Evolutionary conservation across 805 yeast species (phyloP).

Genomic region (Candida boidinii): DNA sequence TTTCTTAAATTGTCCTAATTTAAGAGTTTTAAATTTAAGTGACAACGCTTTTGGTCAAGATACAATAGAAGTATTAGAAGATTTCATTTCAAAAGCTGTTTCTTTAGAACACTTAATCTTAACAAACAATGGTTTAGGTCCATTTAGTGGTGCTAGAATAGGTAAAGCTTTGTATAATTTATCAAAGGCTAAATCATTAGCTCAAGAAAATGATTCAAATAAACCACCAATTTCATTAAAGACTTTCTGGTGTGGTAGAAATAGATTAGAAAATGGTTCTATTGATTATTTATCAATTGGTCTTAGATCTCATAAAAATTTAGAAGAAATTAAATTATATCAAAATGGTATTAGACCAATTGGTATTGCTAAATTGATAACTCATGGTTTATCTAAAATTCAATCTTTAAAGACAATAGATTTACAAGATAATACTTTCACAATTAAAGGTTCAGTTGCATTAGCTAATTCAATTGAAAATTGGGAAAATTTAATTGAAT

Average conservation of each 20-base stretch:
- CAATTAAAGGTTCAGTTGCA: slow-evolving; percentile 54
- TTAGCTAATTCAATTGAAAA: slow-evolving; percentile 50
- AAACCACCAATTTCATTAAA: slow-evolving; percentile 40
- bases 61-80: slow-evolving; percentile 84
- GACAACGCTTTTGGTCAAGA: slow-evolving; percentile 98
- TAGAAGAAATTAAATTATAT: slow-evolving; percentile 70
- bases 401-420: slow-evolving; percentile 61
- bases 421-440: slow-evolving; percentile 93
- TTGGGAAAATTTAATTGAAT: slow-evolving; percentile 68
- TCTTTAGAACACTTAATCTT: slow-evolving; percentile 80
- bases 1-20: slow-evolving; percentile 56
- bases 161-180: slow-evolving; percentile 77
- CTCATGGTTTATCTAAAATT: slow-evolving; percentile 61
- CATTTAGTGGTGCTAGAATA: slow-evolving; percentile 91
- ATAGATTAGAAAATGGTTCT: slow-evolving; percentile 94
- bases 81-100: slow-evolving; percentile 62
- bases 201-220: slow-evolving; percentile 22
- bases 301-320: slow-evolving; percentile 60
- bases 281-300: slow-evolving; percentile 79
- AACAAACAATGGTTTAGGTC: slow-evolving; percentile 97
- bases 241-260: slow-evolving; percentile 94
- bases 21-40: slow-evolving; percentile 71
- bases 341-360: slow-evolving; percentile 97
- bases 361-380: slow-evolving; percentile 71
- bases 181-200: slow-evolving; percentile 50